These are phyloP conservation scores for Paradendryphiella salina DNA, from an alignment of 2,329 filamentous ascomycete species.

Conservation along the genomic window DNA sequence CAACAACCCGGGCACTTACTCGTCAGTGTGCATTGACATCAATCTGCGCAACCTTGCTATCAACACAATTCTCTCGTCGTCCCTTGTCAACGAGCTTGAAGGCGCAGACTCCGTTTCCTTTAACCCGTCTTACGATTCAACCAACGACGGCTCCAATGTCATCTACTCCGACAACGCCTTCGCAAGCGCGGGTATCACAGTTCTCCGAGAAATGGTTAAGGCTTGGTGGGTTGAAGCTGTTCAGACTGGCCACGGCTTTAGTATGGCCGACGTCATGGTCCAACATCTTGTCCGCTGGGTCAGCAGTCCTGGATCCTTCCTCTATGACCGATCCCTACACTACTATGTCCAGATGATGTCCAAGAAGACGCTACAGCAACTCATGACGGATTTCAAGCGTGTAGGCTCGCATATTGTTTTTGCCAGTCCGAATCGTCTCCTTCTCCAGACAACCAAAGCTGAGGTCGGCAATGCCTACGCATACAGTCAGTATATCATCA, in stretches of 20 bases:
- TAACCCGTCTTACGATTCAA: conserved; percentile 69
- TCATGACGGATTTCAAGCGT: conserved; percentile 94
- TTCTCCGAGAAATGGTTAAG: conserved; percentile 97
- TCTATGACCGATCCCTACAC: conserved; percentile 91
- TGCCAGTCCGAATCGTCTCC: conserved; percentile 82
- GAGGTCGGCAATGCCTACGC: conserved; percentile 96
- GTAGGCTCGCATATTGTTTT: conserved; percentile 97
- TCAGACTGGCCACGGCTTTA: conserved; percentile 65
- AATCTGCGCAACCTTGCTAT: conserved; percentile 93
- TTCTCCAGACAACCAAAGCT: conserved; percentile 93
- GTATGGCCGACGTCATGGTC: conserved; percentile 96
- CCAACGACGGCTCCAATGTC: conserved; percentile 66
- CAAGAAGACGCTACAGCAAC: conserved; percentile 91
- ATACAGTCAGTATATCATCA: conserved; percentile 96
- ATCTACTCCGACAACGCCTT: conserved; percentile 89
- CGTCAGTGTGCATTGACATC: conserved; percentile 93
- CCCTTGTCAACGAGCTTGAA: conserved; percentile 94
- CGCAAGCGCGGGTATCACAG: conserved; percentile 84
- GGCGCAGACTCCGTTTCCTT: conserved; percentile 85
- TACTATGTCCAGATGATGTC: conserved; percentile 99
- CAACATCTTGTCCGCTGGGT: conserved; percentile 98
- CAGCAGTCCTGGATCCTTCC: conserved; percentile 86
- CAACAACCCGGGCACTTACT: conserved; percentile 91
- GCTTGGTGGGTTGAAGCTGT: conserved; percentile 97
- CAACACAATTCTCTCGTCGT: conserved; percentile 96